Conservation (phyloP, 176 grass and related monocot genomes). For the Phyllostachys edulis region DNA sequence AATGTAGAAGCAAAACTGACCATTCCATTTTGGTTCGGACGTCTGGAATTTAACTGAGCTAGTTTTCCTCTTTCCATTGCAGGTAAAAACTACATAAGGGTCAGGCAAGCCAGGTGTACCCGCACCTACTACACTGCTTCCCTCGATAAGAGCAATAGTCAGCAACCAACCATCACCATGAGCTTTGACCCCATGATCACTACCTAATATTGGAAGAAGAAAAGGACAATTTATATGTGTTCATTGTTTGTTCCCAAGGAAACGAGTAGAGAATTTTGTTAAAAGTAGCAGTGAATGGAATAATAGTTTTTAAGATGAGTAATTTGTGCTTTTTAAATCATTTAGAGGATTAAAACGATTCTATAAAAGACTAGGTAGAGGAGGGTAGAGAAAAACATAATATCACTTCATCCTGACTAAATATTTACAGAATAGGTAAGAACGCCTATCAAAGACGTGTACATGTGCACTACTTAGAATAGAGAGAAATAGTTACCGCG, state of each 20-base stretch:
- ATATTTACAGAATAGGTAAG: constrained; percentile 19
- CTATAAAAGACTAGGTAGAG: constrained; percentile 5
- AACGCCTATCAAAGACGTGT: not conserved
- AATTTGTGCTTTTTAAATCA: constrained; percentile 1
- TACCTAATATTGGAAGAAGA: constrained; percentile 51
- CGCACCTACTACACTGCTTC: constrained; percentile 46
- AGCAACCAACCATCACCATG: constrained; percentile 93
- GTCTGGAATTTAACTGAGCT: constrained; percentile 70
- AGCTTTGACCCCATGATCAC: constrained; percentile 94
- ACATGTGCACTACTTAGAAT: not conserved
- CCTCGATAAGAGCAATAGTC: constrained; percentile 91
- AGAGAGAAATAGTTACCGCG: constrained; percentile 51
- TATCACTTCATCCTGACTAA: not conserved
- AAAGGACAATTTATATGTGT: constrained; percentile 6
- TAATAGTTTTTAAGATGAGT: constrained; percentile 11
- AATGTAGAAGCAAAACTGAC: constrained; percentile 32
- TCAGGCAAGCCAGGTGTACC: constrained; percentile 55
- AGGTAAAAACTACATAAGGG: constrained; percentile 66
- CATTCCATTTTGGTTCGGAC: constrained; percentile 59
- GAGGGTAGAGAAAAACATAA: not conserved
- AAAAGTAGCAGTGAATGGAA: not conserved
- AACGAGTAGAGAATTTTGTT: not conserved
- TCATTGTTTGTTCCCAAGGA: constrained; percentile 6
- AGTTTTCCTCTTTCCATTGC: constrained; percentile 68
- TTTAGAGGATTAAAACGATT: constrained; percentile 1